These are phyloP conservation scores for Dendrocalamus latiflorus DNA, from an alignment of 202 grass and related monocot species.

Conservation along the genomic window DNA sequence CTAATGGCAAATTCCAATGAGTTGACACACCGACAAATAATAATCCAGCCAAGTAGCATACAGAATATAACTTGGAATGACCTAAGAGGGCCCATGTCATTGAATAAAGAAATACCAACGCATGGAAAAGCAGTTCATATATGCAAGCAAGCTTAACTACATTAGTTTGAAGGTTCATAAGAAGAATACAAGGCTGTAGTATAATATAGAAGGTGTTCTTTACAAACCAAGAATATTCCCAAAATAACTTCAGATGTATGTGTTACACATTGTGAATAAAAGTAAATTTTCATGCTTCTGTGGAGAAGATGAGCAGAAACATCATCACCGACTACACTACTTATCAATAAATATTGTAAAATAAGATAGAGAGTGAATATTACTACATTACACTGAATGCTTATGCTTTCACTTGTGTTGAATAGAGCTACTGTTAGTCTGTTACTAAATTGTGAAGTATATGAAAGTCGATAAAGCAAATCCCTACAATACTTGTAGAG, in stretches of 20 bases:
- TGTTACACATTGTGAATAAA: not conserved
- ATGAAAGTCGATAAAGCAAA: slow-evolving; percentile 8
- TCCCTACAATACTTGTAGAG: not conserved
- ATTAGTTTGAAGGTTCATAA: not conserved
- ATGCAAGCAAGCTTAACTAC: not conserved
- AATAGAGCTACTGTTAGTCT: not conserved
- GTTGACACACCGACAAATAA: not conserved
- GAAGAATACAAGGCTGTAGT: not conserved
- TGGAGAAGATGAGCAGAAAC: not conserved
- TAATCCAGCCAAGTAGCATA: not conserved
- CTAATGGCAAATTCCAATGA: not conserved
- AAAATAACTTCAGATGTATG: slow-evolving; percentile 3
- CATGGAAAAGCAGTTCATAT: not conserved
- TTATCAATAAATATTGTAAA: slow-evolving; percentile 4
- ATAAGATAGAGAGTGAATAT: not conserved
- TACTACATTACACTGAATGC: not conserved
- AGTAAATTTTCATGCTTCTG: not conserved
- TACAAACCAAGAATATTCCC: slow-evolving; percentile 13
- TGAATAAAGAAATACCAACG: not conserved
- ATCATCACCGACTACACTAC: not conserved
- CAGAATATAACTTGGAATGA: not conserved
- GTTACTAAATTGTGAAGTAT: not conserved
- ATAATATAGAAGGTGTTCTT: slow-evolving; percentile 9
- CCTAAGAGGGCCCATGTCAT: not conserved
- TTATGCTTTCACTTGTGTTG: slow-evolving; percentile 2